A percentile compares a stretch with the other conserved stretches of the same genome.
These are phyloP conservation scores for Tolypocladium tundrense DNA, from an alignment of 2,329 filamentous ascomycete genomes.

Conservation along the genomic window DNA sequence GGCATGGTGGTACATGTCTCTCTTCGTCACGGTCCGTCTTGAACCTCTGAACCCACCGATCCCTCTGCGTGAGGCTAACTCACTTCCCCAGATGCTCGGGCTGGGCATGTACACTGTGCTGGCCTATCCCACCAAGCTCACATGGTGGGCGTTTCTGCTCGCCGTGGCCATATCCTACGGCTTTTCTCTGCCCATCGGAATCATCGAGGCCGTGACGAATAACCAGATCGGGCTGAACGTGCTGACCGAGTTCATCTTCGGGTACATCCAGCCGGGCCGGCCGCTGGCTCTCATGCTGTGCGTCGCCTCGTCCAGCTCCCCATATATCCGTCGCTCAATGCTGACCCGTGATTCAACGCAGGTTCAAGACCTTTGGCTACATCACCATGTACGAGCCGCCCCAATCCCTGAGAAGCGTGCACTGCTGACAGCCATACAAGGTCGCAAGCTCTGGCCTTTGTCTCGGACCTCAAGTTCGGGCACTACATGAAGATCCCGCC, in stretches of 20 bases:
- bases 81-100: slow-evolving; percentile 34
- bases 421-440: slow-evolving; percentile 7
- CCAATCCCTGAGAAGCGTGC: no score
- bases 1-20: slow-evolving; percentile 51
- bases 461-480: slow-evolving; percentile 57
- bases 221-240: slow-evolving; percentile 66
- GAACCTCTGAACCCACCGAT: background rate
- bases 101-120: slow-evolving; percentile 45
- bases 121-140: slow-evolving; percentile 55
- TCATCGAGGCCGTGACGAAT: slow-evolving; percentile 60
- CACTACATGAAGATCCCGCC: slow-evolving; percentile 67
- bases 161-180: slow-evolving; percentile 52
- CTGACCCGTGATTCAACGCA: slow-evolving; percentile 12
- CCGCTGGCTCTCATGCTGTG: slow-evolving; percentile 66
- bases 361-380: slow-evolving; percentile 54
- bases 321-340: background rate
- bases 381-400: slow-evolving; percentile 38
- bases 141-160: slow-evolving; percentile 64
- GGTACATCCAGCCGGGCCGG: slow-evolving; percentile 64
- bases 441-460: slow-evolving; percentile 54
- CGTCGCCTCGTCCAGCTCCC: slow-evolving; percentile 6
- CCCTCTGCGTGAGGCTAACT: background rate
- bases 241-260: slow-evolving; percentile 63
- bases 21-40: slow-evolving; percentile 42
- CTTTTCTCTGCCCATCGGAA: slow-evolving; percentile 58